Base-by-base conservation (phyloP, 371 early-diverging fungal genomes). In the Apophysomyces elegans region DNA sequence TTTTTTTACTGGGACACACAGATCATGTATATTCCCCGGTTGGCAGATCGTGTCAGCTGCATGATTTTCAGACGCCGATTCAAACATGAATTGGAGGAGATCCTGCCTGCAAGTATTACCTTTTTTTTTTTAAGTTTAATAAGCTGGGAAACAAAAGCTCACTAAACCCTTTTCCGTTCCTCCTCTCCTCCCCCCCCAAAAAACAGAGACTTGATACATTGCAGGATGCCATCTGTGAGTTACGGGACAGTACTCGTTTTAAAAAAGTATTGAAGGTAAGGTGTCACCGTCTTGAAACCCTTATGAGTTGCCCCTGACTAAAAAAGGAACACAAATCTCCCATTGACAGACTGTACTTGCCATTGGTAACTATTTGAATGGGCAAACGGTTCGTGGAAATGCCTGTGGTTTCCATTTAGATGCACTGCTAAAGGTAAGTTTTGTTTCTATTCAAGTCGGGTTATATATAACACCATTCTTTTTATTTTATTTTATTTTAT, bases 351-450 rank as follows among this genome's bases (percentile, higher is more conserved):
- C 85, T 0, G 84, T 93, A 4, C 77, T 95, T 41, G 80, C 88
- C 1, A 80, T 95, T 64, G 96, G 96, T 1, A 95, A 95, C 71
- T 90, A 88, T 65, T 62, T 95, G 59, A 95, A 95, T 71, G 87
- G 83, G 9, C 80, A 87, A 32, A 87, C 91, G 7, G 89, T 89
- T 72, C 86, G 96, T 26, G 96, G 96, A 14, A 88, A 91, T 70
- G 94, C 96, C 2, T 81, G 80, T 66, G 94, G 94, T 0, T 95
- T 93, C 72, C 82, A 85, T 59, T 65, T 95, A 18, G 90, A 91
- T 44, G 87, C 88, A 0, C 68, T 95, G 8, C 73, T 90, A 18
- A 87, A 87, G 80, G 88, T 88, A 73, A 68, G 50, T n/a, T 59
- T 21, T 18, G 12, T 12, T 32, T 36, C 21, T 21, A 32, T 37